phyloP scores from a whole-genome alignment of 306 rosid genomes.

The Casuarina glauca region DNA sequence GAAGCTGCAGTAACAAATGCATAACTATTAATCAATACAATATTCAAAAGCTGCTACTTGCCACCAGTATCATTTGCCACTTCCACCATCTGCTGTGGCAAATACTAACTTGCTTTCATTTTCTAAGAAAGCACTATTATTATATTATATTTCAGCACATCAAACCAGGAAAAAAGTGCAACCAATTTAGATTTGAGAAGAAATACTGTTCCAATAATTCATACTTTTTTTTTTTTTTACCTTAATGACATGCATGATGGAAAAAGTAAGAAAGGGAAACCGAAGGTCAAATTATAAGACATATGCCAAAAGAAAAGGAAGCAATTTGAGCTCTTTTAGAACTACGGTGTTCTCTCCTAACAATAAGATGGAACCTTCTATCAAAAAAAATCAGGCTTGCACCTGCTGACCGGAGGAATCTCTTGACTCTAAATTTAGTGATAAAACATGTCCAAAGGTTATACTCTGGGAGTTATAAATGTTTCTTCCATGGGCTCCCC shows the following conservation, averaged over 20 bases:
- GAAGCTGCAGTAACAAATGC: conserved; percentile 50
- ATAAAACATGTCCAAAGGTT: background rate
- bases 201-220: background rate
- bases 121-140: background rate
- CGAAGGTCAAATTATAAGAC: background rate
- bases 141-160: background rate
- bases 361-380: background rate
- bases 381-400: background rate
- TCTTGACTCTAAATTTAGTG: background rate
- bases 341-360: background rate
- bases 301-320: background rate
- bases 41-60: conserved; percentile 3
- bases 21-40: conserved; percentile 22
- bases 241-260: background rate
- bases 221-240: background rate
- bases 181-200: background rate
- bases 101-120: background rate
- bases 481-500: conserved; percentile 1
- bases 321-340: background rate
- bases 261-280: background rate
- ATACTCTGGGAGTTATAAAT: background rate
- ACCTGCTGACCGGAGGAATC: background rate
- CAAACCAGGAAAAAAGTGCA: background rate
- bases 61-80: conserved; percentile 11
- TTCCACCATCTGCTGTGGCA: conserved; percentile 11